phyloP scores from a whole-genome alignment of 208 protist genomes.

The Herpetomonas muscarum region DNA sequence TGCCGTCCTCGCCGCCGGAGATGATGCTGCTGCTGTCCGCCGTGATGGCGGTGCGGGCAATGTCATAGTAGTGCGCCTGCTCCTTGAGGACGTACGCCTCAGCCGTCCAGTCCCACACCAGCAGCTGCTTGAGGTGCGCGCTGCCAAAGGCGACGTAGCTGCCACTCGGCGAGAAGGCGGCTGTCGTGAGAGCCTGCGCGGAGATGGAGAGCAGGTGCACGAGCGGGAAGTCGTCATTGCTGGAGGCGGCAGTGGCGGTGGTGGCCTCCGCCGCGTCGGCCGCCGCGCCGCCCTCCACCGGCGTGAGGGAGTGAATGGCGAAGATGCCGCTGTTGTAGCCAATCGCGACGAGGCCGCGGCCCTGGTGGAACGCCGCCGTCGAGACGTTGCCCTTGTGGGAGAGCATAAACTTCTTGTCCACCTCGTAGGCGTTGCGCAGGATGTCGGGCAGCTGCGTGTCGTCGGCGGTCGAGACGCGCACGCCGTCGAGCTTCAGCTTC shows the following conservation, averaged over 20 bases:
- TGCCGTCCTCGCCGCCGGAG: slow-evolving; percentile 90
- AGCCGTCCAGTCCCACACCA: slow-evolving; percentile 94
- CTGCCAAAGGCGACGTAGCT: slow-evolving; percentile 89
- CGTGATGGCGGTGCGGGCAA: slow-evolving; percentile 84
- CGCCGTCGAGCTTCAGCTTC: slow-evolving; percentile 69
- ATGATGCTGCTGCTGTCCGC: slow-evolving; percentile 85
- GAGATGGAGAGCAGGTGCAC: slow-evolving; percentile 92
- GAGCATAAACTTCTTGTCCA: slow-evolving; percentile 84
- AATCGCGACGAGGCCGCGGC: slow-evolving; percentile 73
- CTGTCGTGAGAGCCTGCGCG: slow-evolving; percentile 82
- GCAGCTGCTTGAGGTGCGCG: slow-evolving; percentile 85
- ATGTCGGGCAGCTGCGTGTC: slow-evolving; percentile 65
- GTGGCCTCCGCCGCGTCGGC: not conserved
- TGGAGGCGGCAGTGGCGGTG: not conserved
- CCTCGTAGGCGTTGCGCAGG: slow-evolving; percentile 75
- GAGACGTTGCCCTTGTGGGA: slow-evolving; percentile 85
- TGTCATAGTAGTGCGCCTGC: slow-evolving; percentile 92
- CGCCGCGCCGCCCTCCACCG: slow-evolving; percentile 10
- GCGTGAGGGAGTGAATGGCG: slow-evolving; percentile 70
- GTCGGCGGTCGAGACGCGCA: slow-evolving; percentile 71
- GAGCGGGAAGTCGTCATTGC: slow-evolving; percentile 31
- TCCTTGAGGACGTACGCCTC: slow-evolving; percentile 92
- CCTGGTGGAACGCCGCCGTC: slow-evolving; percentile 70
- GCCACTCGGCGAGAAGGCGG: slow-evolving; percentile 74
- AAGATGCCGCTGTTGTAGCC: slow-evolving; percentile 92